Evolutionary conservation across 192 early-diverging fungal genomes (phyloP), one percentile per base, ranked within the genome.

Genomic region (Podila minutissima): DNA sequence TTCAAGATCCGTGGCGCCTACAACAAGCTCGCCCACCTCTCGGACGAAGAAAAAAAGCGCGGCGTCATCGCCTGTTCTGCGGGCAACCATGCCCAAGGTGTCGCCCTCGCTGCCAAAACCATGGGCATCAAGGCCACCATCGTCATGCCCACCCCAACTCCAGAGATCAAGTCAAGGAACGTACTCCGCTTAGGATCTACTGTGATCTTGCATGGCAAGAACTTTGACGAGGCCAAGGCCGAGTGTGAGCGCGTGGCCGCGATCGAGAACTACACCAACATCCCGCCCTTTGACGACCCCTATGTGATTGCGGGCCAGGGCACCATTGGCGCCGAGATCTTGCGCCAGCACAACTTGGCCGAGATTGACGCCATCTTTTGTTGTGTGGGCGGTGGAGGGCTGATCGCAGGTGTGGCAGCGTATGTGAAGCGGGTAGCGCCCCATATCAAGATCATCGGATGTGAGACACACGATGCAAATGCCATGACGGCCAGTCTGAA

Each of bases 281-380:
- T 99, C 74, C 97, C 96, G 19, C 97, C 98, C 8, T 99, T 95
- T 82, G 97, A 99, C 83, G 97, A 99, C 68, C 98, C 97, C 7
- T 92, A 94, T 75, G 97, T 99, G 24, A 98, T 98, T 83, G 98
- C 98, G n/a, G 98, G 98, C 5, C 98, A 99, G 85, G 98, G 97
- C 41, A 99, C 97, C 9, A 92, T 97, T 49, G 97, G 89, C 22
- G 87, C 97, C 67, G 97, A 99, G 86, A 88, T 94, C 15, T 76
- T 94, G 63, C 87, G 92, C 51, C 93, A 95, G 74, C 75, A 82
- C 58, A 85, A 85, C 59, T 50, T 85, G 51, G 64, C 87, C 12
- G 84, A 92, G 41, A 94, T 97, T 61, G 91, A 97, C 55, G 93
- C 94, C 57, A 94, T 99, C 74, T 99, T 97, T 79, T 89, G 95